These are phyloP conservation scores for Thalassiosira gravida DNA, from an alignment of 352 stramenopile genomes.

Conservation along the genomic window DNA sequence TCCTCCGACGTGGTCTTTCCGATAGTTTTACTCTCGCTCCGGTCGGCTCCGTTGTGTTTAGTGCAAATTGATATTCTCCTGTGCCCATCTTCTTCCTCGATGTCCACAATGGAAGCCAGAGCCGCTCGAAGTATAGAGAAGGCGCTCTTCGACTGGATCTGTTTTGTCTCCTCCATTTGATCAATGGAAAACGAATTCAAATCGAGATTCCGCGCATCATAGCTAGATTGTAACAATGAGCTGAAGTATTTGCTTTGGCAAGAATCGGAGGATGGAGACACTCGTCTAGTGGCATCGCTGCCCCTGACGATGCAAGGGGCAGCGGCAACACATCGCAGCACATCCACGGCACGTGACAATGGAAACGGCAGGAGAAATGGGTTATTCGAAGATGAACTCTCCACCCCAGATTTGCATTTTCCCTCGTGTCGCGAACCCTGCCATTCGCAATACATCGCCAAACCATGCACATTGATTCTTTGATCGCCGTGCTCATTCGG, in stretches of 20 bases:
- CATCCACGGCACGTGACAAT: slow-evolving; percentile 61
- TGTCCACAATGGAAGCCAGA: slow-evolving; percentile 59
- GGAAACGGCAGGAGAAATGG: slow-evolving; percentile 68
- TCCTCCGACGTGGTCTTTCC: slow-evolving; percentile 1
- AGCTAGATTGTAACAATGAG: slow-evolving; percentile 15
- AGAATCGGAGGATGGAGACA: background rate
- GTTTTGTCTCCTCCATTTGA: slow-evolving; percentile 58
- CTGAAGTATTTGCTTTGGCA: slow-evolving; percentile 16
- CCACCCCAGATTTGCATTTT: background rate
- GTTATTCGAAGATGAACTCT: background rate
- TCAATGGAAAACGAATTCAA: slow-evolving; percentile 47
- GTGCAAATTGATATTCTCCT: slow-evolving; percentile 14
- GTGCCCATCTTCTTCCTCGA: slow-evolving; percentile 43
- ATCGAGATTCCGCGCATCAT: slow-evolving; percentile 44
- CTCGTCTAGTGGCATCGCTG: background rate
- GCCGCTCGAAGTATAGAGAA: slow-evolving; percentile 68
- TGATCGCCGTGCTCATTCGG: slow-evolving; percentile 23
- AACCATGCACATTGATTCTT: background rate
- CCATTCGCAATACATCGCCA: slow-evolving; percentile 66
- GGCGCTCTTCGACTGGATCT: slow-evolving; percentile 60
- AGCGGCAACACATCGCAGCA: slow-evolving; percentile 55
- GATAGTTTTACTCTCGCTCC: slow-evolving; percentile 5
- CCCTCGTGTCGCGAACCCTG: slow-evolving; percentile 2
- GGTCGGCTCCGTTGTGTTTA: slow-evolving; percentile 8
- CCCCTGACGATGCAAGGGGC: slow-evolving; percentile 71